Evolutionary conservation across 805 yeast species (phyloP).

Genomic region (Candida golubevii): DNA sequence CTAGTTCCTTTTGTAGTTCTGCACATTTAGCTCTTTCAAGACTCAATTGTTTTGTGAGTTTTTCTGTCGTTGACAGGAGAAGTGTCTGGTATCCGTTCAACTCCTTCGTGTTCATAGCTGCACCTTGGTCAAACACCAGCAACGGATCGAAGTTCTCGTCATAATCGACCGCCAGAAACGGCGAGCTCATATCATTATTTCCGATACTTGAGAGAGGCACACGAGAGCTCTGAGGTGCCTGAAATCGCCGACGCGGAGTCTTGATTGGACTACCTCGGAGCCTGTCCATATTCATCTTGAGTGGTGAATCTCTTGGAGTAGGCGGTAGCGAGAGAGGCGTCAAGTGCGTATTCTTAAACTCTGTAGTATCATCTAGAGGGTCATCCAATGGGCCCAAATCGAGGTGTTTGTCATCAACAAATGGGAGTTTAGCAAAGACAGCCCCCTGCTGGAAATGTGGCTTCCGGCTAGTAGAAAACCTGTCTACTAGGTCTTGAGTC

Average conservation of each 20-base stretch:
- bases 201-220: not conserved
- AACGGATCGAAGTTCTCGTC: constrained; percentile 3
- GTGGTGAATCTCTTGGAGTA: constrained; percentile 8
- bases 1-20: constrained; percentile 7
- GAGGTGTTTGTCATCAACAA: constrained; percentile 5
- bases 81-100: constrained; percentile 26
- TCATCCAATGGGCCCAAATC: constrained; percentile 2
- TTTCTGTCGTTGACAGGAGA: constrained; percentile 26
- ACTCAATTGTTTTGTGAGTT: constrained; percentile 19
- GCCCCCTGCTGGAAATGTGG: not conserved
- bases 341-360: not conserved
- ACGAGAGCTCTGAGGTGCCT: not conserved
- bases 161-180: not conserved
- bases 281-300: constrained; percentile 7
- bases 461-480: constrained; percentile 2
- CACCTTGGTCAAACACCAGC: not conserved
- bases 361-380: constrained; percentile 8
- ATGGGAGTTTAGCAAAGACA: not conserved
- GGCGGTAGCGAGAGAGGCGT: constrained; percentile 7
- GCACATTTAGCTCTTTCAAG: constrained; percentile 2
- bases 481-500: constrained; percentile 14
- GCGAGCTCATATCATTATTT: not conserved
- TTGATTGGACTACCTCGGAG: constrained; percentile 15
- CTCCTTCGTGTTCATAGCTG: constrained; percentile 15
- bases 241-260: constrained; percentile 7